Conservation (phyloP, 2,329 filamentous ascomycete species). For the Hypomyces rosellus region DNA sequence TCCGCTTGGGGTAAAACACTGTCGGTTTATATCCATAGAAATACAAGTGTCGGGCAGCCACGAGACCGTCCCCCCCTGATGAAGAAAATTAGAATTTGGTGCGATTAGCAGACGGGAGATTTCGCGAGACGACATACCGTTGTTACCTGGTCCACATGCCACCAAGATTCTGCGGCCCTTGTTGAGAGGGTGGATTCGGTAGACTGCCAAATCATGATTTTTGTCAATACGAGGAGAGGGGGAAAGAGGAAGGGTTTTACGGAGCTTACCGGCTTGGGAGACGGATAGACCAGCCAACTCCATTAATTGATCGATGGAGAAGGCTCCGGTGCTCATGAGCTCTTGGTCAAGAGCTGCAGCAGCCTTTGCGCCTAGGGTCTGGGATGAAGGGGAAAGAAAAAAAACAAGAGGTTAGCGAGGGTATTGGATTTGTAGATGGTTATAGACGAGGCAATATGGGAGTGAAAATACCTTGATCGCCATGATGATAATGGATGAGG, state of each 20-base stretch:
- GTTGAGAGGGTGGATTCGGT: slow-evolving; percentile 69
- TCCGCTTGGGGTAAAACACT: slow-evolving; percentile 88
- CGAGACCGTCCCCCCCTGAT: slow-evolving; percentile 83
- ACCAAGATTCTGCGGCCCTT: slow-evolving; percentile 71
- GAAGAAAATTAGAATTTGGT: slow-evolving; percentile 22
- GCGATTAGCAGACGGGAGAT: background rate
- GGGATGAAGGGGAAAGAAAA: background rate
- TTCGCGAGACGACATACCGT: slow-evolving; percentile 37
- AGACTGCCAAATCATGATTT: slow-evolving; percentile 49
- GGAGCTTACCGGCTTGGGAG: slow-evolving; percentile 68
- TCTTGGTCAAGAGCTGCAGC: slow-evolving; percentile 87
- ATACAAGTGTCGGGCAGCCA: slow-evolving; percentile 84
- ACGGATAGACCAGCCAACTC: slow-evolving; percentile 90
- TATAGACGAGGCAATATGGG: background rate
- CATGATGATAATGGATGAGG: background rate
- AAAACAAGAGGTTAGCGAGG: background rate
- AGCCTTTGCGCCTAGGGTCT: slow-evolving; percentile 84
- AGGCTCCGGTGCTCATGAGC: slow-evolving; percentile 82
- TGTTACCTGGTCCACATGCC: slow-evolving; percentile 81
- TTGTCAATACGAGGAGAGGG: slow-evolving; percentile 1
- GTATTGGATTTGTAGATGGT: too few species aligned
- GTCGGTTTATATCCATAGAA: slow-evolving; percentile 88
- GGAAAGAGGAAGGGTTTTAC: background rate
- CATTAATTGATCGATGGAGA: slow-evolving; percentile 96
- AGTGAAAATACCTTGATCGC: background rate